phyloP scores from a whole-genome alignment of 169 alveolate genomes.

The Eimeria zaria region DNA sequence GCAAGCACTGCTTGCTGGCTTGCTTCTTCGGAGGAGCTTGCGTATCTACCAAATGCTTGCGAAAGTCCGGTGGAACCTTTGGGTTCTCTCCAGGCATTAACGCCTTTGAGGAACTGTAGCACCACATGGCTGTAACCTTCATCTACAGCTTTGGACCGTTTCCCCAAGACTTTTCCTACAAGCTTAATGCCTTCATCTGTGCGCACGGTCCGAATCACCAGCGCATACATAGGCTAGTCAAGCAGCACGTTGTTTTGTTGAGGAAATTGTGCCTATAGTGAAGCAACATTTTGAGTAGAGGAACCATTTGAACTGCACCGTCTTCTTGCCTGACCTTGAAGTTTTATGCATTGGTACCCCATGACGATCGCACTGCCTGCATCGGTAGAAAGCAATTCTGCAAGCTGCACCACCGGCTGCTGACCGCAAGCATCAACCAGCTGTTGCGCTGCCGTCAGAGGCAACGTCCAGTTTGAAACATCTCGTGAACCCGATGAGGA shows the following conservation, averaged over 20 bases:
- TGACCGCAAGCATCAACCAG: slow-evolving; percentile 19
- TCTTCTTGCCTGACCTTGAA: slow-evolving; percentile 59
- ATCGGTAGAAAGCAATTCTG: slow-evolving; percentile 12
- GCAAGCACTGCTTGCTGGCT: slow-evolving; percentile 17
- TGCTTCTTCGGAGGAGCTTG: slow-evolving; percentile 17
- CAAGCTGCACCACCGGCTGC: slow-evolving; percentile 51
- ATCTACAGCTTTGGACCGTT: slow-evolving; percentile 16
- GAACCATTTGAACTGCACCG: background rate
- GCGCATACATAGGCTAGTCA: background rate
- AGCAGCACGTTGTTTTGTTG: background rate
- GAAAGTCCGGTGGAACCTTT: background rate
- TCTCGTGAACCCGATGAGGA: slow-evolving; percentile 17
- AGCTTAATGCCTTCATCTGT: slow-evolving; percentile 56
- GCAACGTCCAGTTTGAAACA: slow-evolving; percentile 23
- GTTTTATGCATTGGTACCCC: slow-evolving; percentile 52
- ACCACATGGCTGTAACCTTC: slow-evolving; percentile 2
- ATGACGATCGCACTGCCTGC: slow-evolving; percentile 20
- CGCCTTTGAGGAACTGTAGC: slow-evolving; percentile 21
- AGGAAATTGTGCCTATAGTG: background rate
- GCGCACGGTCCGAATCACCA: background rate
- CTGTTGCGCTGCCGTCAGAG: slow-evolving; percentile 49
- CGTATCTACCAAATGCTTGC: slow-evolving; percentile 30
- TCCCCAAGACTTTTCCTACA: slow-evolving; percentile 31
- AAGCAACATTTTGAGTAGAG: background rate
- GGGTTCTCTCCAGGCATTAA: slow-evolving; percentile 14